Evolutionary conservation across 768 basidiomycete genomes (phyloP).

Genomic region (Harrya chromipes): DNA sequence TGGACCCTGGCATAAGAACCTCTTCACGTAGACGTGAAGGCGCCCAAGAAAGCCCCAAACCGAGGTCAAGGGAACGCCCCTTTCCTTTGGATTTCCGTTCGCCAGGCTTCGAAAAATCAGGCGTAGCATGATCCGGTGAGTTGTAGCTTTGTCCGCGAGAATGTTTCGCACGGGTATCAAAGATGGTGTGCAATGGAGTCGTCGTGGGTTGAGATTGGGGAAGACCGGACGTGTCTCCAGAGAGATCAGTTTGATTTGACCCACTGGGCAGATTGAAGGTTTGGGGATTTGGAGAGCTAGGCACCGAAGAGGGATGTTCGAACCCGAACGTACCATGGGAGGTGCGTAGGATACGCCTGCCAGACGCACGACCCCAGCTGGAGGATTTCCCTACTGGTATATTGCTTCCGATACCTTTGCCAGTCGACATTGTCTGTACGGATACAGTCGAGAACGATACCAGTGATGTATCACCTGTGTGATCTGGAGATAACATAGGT

Average conservation of each 20-base stretch:
- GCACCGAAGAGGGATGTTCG: slow-evolving; percentile 61
- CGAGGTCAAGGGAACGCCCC: slow-evolving; percentile 70
- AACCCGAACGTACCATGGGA: slow-evolving; percentile 66
- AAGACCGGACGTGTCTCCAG: slow-evolving; percentile 7
- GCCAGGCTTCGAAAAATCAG: slow-evolving; percentile 8
- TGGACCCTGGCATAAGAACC: slow-evolving; percentile 48
- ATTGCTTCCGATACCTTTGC: slow-evolving; percentile 19
- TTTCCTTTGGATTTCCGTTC: slow-evolving; percentile 40
- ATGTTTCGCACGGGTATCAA: slow-evolving; percentile 30
- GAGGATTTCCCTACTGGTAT: slow-evolving; percentile 42
- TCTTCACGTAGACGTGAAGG: slow-evolving; percentile 65
- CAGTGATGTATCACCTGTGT: slow-evolving; percentile 35
- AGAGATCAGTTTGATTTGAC: slow-evolving; percentile 4
- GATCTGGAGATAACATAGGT: slow-evolving; percentile 28
- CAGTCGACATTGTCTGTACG: slow-evolving; percentile 41
- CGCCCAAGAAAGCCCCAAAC: slow-evolving; percentile 70
- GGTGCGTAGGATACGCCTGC: slow-evolving; percentile 36
- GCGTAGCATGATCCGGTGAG: slow-evolving; percentile 21
- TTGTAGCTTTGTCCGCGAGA: slow-evolving; percentile 24
- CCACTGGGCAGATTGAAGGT: slow-evolving; percentile 17
- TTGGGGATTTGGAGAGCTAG: slow-evolving; percentile 32
- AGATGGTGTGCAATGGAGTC: slow-evolving; percentile 29
- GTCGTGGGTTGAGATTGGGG: slow-evolving; percentile 10
- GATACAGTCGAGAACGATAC: slow-evolving; percentile 32
- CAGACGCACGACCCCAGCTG: slow-evolving; percentile 56